phyloP scores from a whole-genome alignment of 2,329 filamentous ascomycete genomes.

The Colletotrichum simmondsii region DNA sequence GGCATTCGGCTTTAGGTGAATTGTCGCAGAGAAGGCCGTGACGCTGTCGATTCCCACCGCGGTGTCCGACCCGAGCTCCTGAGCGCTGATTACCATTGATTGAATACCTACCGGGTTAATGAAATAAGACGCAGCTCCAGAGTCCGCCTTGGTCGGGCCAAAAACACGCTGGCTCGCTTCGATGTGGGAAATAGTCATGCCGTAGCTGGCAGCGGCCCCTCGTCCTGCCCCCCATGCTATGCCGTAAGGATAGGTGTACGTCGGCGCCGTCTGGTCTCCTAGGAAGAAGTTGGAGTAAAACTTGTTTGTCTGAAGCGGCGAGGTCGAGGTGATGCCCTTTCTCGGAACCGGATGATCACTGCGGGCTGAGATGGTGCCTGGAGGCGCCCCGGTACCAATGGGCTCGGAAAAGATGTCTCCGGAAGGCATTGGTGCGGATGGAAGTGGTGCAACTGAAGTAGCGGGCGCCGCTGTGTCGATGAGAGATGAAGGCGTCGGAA shows the following conservation, averaged over 20 bases:
- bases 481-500: conserved; percentile 50
- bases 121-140: conserved; percentile 76
- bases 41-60: conserved; percentile 63
- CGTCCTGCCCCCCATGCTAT: conserved; percentile 74
- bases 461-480: conserved; percentile 35
- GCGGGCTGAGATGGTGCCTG: conserved; percentile 56
- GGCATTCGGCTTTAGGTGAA: conserved; percentile 71
- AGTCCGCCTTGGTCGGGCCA: conserved; percentile 62
- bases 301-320: conserved; percentile 78
- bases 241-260: conserved; percentile 82
- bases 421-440: conserved; percentile 40
- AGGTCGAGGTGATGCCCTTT: conserved; percentile 57
- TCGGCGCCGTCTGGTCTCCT: conserved; percentile 73
- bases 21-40: conserved; percentile 71
- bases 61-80: conserved; percentile 74
- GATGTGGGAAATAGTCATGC: conserved; percentile 80
- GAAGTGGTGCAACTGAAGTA: background rate
- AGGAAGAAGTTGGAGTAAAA: conserved; percentile 87
- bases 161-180: conserved; percentile 75
- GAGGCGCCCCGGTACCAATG: conserved; percentile 63
- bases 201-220: conserved; percentile 75
- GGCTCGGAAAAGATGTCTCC: conserved; percentile 66
- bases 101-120: conserved; percentile 86
- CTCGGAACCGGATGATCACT: conserved; percentile 69
- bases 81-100: conserved; percentile 82